phyloP scores from a whole-genome alignment of 2,329 filamentous ascomycete genomes.

The Leptographium flavum region DNA sequence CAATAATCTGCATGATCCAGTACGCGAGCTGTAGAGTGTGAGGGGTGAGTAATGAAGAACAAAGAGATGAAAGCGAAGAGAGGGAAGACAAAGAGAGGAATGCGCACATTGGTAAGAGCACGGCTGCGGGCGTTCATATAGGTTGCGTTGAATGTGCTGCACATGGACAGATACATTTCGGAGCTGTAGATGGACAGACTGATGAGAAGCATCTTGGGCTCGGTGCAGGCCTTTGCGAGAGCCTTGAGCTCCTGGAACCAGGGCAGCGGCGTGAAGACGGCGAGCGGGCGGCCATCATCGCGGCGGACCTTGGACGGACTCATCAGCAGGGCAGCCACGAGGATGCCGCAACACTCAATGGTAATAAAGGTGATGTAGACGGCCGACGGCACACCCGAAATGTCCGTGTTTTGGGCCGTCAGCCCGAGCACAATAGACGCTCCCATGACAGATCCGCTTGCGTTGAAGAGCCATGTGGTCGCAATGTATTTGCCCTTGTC shows the following conservation, averaged over 20 bases:
- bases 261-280: neutral
- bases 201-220: conserved; percentile 1
- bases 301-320: neutral
- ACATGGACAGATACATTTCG: conserved; percentile 1
- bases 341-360: neutral
- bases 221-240: neutral
- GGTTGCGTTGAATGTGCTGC: neutral
- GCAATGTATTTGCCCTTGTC: conserved; percentile 1
- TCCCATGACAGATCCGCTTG: neutral
- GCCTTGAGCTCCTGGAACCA: neutral
- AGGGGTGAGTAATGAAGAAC: too few relatives aligned
- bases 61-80: neutral
- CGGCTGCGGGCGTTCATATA: conserved; percentile 1
- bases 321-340: neutral
- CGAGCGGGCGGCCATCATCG: neutral
- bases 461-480: neutral
- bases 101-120: neutral
- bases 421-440: neutral
- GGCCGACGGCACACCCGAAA: neutral
- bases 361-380: conserved; percentile 1
- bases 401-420: neutral
- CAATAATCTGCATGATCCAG: neutral
- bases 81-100: neutral
- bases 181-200: neutral
- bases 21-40: neutral